A percentile compares a stretch with the other conserved stretches of the same genome.
These are phyloP conservation scores for Paraphoma chrysanthemicola DNA, from an alignment of 2,329 filamentous ascomycete species.

Conservation along the genomic window DNA sequence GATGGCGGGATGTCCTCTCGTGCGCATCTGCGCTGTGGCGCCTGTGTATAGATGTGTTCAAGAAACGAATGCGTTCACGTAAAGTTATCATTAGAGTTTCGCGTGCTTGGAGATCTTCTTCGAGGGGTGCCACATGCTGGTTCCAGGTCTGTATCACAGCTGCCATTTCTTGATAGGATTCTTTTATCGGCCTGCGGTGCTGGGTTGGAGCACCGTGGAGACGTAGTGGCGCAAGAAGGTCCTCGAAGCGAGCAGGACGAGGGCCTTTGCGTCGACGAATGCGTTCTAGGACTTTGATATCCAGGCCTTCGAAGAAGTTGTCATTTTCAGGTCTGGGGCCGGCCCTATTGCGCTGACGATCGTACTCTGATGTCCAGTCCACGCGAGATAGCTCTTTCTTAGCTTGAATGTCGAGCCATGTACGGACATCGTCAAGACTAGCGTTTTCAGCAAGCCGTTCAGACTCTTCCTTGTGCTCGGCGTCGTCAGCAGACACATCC, in stretches of 20 bases:
- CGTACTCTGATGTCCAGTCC: conserved; percentile 4
- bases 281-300: conserved; percentile 18
- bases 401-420: conserved; percentile 4
- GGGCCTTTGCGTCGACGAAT: conserved; percentile 20
- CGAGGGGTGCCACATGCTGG: conserved; percentile 3
- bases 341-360: no score
- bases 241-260: conserved; percentile 15
- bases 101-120: conserved; percentile 1
- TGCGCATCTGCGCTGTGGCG: conserved; percentile 1
- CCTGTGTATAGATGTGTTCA: not conserved
- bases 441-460: not conserved
- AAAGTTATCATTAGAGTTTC: conserved; percentile 13
- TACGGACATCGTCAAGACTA: conserved; percentile 22
- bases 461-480: not conserved
- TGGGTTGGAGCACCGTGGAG: not conserved
- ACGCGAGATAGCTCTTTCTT: conserved; percentile 3
- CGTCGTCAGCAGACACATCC: not conserved
- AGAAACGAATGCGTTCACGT: conserved; percentile 7
- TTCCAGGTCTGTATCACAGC: conserved; percentile 28
- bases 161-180: conserved; percentile 22
- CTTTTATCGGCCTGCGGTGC: not conserved
- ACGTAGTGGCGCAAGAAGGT: conserved; percentile 25
- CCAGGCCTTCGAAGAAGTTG: conserved; percentile 7
- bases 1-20: conserved; percentile 1
- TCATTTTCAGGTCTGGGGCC: no score